Base-by-base conservation (phyloP, 192 early-diverging fungal species). In the Entomortierella chlamydospora region DNA sequence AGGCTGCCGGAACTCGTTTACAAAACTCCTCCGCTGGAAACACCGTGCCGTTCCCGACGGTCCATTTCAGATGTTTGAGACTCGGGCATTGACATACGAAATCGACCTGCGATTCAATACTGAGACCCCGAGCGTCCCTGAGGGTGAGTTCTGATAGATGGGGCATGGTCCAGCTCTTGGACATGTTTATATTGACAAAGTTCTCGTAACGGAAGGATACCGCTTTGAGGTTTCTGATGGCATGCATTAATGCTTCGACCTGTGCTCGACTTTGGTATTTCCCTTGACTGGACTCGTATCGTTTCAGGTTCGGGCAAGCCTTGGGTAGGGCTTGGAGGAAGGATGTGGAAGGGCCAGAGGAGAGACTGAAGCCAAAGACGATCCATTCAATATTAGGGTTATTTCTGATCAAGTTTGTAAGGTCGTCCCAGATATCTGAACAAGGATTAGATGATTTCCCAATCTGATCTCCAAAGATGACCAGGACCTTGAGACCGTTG, bases 211-310 rank as follows among this genome's bases (percentile, higher is more conserved):
- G 52, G 0, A 51, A 39, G 0, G 61, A 69, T 2, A 43, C 61
- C 17, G 28, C 18, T 13, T 58, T 31, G 10, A 64, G n/a, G 2
- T 22, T 30, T 2, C 20, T 51, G 1, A 78, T 28, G 47, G 59
- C 51, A 22, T 53, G 42, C 28, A 78, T 30, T 64, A 78, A 9
- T 0, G 74, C 67, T 2, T 78, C 67, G 30, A 70, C 64, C 26
- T 78, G 74, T 0, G 26, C 74, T 2, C 42, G 56, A 28, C 61
- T n/a, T 12, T 70, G 61, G 30, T 78, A 78, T 8, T 43, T 62
- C 31, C 61, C 58, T 37, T 55, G 61, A 18, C 74, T 78, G 17
- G 74, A 78, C 25, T 78, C 74, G 56, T 64, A 78, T 13, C 74
- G 55, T 2, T 37, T 61, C 23, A 78, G 26, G 23, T 54, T 69